Evolutionary conservation across 2,329 filamentous ascomycete species (phyloP).

Genomic region (Ophiostoma montium): DNA sequence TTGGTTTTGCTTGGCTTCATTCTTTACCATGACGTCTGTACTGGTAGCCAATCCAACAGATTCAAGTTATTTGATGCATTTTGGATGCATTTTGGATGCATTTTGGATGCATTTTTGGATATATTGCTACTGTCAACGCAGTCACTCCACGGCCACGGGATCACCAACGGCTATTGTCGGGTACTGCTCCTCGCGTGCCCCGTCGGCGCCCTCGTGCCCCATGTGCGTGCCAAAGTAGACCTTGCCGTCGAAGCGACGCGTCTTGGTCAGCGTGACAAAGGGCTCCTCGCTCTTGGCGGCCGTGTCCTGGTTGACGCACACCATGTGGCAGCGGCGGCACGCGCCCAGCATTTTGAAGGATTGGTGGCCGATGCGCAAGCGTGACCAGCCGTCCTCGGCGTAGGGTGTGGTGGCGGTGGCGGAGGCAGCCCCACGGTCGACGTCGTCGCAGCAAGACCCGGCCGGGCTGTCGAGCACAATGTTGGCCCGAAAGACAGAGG

Average conservation of each 20-base stretch:
- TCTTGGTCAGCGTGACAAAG: slow-evolving; percentile 78
- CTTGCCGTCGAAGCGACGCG: slow-evolving; percentile 66
- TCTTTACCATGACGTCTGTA: no score
- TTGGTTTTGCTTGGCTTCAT: no score
- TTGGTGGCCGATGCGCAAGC: slow-evolving; percentile 49
- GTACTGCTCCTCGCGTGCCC: slow-evolving; percentile 20
- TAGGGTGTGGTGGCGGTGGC: slow-evolving; percentile 34
- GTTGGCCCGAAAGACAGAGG: slow-evolving; percentile 77
- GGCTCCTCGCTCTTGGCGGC: slow-evolving; percentile 70
- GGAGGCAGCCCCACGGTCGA: background rate
- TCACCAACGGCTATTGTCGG: slow-evolving; percentile 40
- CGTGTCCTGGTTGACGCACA: slow-evolving; percentile 80
- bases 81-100: no score
- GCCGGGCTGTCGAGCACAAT: slow-evolving; percentile 57
- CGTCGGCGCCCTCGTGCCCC: slow-evolving; percentile 25
- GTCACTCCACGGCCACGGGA: background rate
- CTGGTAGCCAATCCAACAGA: no score
- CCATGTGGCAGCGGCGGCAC: slow-evolving; percentile 88
- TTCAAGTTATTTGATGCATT: no score
- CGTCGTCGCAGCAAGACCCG: no score
- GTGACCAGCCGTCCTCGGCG: slow-evolving; percentile 65
- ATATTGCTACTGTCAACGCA: background rate
- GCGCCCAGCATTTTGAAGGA: slow-evolving; percentile 62
- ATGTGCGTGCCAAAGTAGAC: slow-evolving; percentile 83
- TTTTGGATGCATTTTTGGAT: no score